phyloP scores from a whole-genome alignment of 2,329 filamentous ascomycete species.

The Pseudocercospora fijiensis region DNA sequence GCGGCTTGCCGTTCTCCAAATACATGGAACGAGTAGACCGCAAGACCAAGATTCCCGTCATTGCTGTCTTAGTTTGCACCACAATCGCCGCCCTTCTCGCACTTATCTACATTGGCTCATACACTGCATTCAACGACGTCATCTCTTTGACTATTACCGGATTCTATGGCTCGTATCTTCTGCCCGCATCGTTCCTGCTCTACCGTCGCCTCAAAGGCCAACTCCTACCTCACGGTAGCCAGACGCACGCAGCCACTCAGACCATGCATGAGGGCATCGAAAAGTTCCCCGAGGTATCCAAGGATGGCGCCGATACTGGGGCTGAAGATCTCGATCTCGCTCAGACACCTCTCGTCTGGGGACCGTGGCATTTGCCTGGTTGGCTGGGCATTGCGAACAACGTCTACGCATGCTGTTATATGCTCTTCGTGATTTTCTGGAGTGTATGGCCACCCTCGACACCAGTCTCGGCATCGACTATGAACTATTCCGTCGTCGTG shows the following conservation, averaged over 20 bases:
- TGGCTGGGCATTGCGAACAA: slow-evolving; percentile 56
- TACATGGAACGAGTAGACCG: slow-evolving; percentile 39
- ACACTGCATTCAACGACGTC: slow-evolving; percentile 48
- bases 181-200: slow-evolving; percentile 44
- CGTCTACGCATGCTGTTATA: slow-evolving; percentile 54
- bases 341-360: slow-evolving; percentile 49
- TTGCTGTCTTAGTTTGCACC: slow-evolving; percentile 48
- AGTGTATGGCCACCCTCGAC: slow-evolving; percentile 51
- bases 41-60: slow-evolving; percentile 34
- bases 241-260: background rate
- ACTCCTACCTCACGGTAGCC: slow-evolving; percentile 38
- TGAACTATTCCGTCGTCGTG: slow-evolving; percentile 48
- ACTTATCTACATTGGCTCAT: slow-evolving; percentile 46
- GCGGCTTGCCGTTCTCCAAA: slow-evolving; percentile 41
- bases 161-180: slow-evolving; percentile 47
- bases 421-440: slow-evolving; percentile 58
- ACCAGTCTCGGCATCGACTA: slow-evolving; percentile 36
- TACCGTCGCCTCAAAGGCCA: slow-evolving; percentile 44
- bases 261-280: background rate
- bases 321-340: slow-evolving; percentile 18
- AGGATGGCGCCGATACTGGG: slow-evolving; percentile 2
- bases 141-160: slow-evolving; percentile 47
- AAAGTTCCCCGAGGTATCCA: background rate
- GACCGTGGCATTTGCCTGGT: slow-evolving; percentile 56
- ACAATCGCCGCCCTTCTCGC: slow-evolving; percentile 51